Conservation (phyloP, 352 stramenopile genomes). For the Globisporangium ultimum region DNA sequence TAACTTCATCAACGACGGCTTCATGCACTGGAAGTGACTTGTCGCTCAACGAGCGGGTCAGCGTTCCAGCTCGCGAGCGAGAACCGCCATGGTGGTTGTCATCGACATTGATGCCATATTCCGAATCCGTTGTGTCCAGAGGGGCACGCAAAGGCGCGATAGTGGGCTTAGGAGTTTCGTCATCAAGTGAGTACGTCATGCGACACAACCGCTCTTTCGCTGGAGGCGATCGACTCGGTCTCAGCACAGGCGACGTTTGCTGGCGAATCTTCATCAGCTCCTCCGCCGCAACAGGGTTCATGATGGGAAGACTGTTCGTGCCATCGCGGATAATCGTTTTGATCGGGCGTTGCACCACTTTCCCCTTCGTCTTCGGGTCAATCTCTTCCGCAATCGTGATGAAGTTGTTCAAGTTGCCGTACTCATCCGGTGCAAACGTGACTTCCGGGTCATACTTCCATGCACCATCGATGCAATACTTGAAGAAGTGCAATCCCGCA, state of each 20-base stretch:
- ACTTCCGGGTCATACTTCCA: slow-evolving; percentile 87
- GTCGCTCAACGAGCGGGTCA: slow-evolving; percentile 72
- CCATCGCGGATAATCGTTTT: slow-evolving; percentile 69
- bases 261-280: slow-evolving; percentile 63
- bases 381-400: slow-evolving; percentile 45
- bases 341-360: slow-evolving; percentile 51
- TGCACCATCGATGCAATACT: slow-evolving; percentile 72
- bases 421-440: slow-evolving; percentile 75
- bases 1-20: slow-evolving; percentile 12
- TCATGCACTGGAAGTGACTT: slow-evolving; percentile 41
- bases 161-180: slow-evolving; percentile 15
- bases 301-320: slow-evolving; percentile 46
- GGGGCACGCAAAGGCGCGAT: slow-evolving; percentile 33
- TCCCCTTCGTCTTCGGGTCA: slow-evolving; percentile 34
- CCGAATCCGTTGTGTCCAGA: slow-evolving; percentile 56
- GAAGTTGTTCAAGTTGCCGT: slow-evolving; percentile 88
- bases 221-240: slow-evolving; percentile 26
- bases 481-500: slow-evolving; percentile 70
- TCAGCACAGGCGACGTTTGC: slow-evolving; percentile 39
- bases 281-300: slow-evolving; percentile 66
- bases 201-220: slow-evolving; percentile 6
- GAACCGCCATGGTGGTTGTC: slow-evolving; percentile 16
- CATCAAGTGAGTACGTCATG: slow-evolving; percentile 10
- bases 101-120: slow-evolving; percentile 69
- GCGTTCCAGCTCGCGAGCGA: slow-evolving; percentile 44